Base-by-base conservation (phyloP, 2,329 filamentous ascomycete genomes). In the Trichoderma sp. region DNA sequence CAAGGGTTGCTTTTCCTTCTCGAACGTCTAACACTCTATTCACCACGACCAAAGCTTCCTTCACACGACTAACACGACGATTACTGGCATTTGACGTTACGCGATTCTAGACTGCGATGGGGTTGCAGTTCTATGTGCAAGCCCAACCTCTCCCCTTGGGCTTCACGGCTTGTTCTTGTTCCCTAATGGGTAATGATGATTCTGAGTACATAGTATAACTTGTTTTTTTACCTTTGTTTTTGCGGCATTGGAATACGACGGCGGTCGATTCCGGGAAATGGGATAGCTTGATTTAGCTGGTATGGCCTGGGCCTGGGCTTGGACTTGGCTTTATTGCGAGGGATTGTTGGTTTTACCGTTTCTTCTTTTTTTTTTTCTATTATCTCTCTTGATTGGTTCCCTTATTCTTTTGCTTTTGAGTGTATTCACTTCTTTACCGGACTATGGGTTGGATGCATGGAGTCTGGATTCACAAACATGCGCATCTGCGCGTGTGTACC, bases 131-230 rank as follows among this genome's bases (percentile, higher is more conserved):
- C 34, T 60, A 34, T 65, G 66, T 64, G 74, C 72, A 73, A 36
- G 53, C 70, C 70, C 74, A 58, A 39, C 77, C 6, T 74, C 73
- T 73, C 74, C 74, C 74, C 62, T 43, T 74, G 73, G 71, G 78
- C 78, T 78, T 80, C 78, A 76, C 78, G 72, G 79, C 77, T 78
- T 71, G 73, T 69, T 69, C 77, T 78, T 71, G 73, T 69, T 69
- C 74, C 75, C 74, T 76, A 73, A 79, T 73, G 77, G 78, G 66
- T 75, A 74, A 77, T 77, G 77, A 80, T 77, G 74, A 78, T 74
- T 75, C 76, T 72, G 74, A 71, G 77, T 75, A 73, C 62, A 69
- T 72, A 73, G 72, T 75, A 75, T 77, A 36, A 26, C 39, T 28
- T 56, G 32, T 51, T 15, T 58, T 65, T 56, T 47, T 12, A 21